Evolutionary conservation across 2,329 filamentous ascomycete genomes (phyloP), one percentile per base, ranked within the genome.

Genomic region (Aspergillus glaucus): DNA sequence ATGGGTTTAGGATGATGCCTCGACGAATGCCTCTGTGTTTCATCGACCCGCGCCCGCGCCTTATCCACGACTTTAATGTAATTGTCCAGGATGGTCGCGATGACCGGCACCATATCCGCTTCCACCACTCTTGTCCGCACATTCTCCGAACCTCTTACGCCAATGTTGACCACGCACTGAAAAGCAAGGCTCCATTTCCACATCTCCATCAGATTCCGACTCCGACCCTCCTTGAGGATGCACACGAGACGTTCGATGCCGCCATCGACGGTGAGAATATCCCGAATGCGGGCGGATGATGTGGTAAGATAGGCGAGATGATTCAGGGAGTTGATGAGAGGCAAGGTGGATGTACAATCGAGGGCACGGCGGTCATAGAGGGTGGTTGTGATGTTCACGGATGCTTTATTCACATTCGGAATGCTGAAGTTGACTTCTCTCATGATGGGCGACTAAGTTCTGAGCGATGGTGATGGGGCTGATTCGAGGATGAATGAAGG

Each of bases 121-220:
- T 98, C 93, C 46, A 98, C 93, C 2, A 98, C 92, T 57, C 93
- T 81, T 50, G 93, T 97, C 59, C 93, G 83, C 51, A 98, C 93
- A 58, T 82, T 85, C 74, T 98, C 93, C 10, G 93, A 96, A 51
- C 93, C 93, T 59, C 93, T 83, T 51, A 98, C 92, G 49, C 93
- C 93, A 65, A 98, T 97, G 70, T 98, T 98, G 67, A 98, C 93
- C 56, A 97, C 91, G 69, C 93, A 98, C 72, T 97, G 93, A 70
- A 98, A 98, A 46, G 93, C 93, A 54, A 98, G 79, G 65, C 96
- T 98, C 93, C 93, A 98, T 73, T 97, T 97, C 93, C 93, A 98
- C 88, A 95, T 95, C 69, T 96, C 92, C 92, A 97, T 96, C 84
- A 96, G 86, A 68, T 98, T 92, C 72, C 91, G 94, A 74, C 88